Conservation (phyloP, 2,329 filamentous ascomycete species). For the Hypoxylon sp. region DNA sequence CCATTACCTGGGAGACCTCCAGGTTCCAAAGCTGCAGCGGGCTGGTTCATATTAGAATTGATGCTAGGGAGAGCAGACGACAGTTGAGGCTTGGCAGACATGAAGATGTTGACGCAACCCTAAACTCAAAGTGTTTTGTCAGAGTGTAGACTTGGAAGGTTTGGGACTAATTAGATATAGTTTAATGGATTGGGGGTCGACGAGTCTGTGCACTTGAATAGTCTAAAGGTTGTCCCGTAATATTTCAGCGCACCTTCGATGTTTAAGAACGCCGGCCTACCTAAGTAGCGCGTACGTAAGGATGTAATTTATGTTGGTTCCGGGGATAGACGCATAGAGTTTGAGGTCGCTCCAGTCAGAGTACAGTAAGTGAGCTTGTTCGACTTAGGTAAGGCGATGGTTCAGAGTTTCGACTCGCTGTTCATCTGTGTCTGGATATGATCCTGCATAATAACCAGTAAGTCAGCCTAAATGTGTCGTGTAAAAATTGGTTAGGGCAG, state of each 20-base stretch:
- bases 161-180: conserved; percentile 19
- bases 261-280: conserved; percentile 3
- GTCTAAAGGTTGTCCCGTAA: conserved; percentile 9
- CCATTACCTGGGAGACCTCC: conserved; percentile 34
- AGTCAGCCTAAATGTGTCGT: conserved; percentile 24
- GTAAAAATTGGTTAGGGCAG: not conserved
- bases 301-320: conserved; percentile 7
- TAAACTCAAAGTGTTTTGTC: conserved; percentile 25
- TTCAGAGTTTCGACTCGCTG: conserved; percentile 14
- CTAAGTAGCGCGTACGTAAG: conserved; percentile 9
- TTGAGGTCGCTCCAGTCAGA: conserved; percentile 18
- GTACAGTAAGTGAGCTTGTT: conserved; percentile 13
- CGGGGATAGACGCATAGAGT: conserved; percentile 30
- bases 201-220: conserved; percentile 11
- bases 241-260: conserved; percentile 26
- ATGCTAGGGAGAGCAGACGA: conserved; percentile 30
- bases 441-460: conserved; percentile 19
- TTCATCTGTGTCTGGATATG: conserved; percentile 5
- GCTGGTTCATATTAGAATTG: conserved; percentile 44
- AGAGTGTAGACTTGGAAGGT: conserved; percentile 29
- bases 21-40: conserved; percentile 38
- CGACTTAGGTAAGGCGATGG: conserved; percentile 11
- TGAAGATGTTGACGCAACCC: conserved; percentile 40
- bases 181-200: conserved; percentile 6
- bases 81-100: conserved; percentile 45